phyloP scores from a whole-genome alignment of 73 alveolate species.

The Tetrahymena elliotti region DNA sequence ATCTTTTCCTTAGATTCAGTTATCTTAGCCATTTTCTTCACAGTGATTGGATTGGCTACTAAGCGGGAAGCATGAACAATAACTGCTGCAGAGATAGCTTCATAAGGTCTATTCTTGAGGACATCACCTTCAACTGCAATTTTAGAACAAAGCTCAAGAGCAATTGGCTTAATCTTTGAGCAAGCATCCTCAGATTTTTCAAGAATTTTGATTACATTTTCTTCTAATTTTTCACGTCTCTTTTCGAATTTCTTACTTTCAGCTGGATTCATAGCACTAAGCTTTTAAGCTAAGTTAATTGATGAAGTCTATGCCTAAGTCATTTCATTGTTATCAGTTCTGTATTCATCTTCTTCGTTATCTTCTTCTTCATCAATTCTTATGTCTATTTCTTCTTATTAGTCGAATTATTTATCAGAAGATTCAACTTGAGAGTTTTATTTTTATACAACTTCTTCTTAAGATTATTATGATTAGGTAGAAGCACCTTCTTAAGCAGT shows the following conservation, averaged over 20 bases:
- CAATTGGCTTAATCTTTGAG: not conserved
- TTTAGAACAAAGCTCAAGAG: not conserved
- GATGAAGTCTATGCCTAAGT: not conserved
- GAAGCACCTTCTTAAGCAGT: not conserved
- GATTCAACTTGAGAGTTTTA: not conserved
- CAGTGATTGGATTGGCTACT: not conserved
- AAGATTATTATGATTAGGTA: not conserved
- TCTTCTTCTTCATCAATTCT: not conserved
- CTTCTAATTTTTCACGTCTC: not conserved
- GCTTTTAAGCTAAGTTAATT: not conserved
- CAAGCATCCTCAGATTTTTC: not conserved
- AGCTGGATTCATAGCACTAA: not conserved
- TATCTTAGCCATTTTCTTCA: not conserved
- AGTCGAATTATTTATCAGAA: not conserved
- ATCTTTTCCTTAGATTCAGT: not conserved
- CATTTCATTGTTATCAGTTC: not conserved
- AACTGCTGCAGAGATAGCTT: not conserved
- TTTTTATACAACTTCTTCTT: not conserved
- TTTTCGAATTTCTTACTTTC: not conserved
- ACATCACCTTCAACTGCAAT: not conserved
- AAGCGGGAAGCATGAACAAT: not conserved
- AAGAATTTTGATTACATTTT: not conserved
- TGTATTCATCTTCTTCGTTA: not conserved
- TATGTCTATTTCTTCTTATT: not conserved
- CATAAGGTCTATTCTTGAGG: not conserved